A percentile compares a stretch with the other conserved stretches of the same genome.
These are phyloP conservation scores for Naganishia friedmannii DNA, from an alignment of 768 basidiomycete species.

Conservation along the genomic window DNA sequence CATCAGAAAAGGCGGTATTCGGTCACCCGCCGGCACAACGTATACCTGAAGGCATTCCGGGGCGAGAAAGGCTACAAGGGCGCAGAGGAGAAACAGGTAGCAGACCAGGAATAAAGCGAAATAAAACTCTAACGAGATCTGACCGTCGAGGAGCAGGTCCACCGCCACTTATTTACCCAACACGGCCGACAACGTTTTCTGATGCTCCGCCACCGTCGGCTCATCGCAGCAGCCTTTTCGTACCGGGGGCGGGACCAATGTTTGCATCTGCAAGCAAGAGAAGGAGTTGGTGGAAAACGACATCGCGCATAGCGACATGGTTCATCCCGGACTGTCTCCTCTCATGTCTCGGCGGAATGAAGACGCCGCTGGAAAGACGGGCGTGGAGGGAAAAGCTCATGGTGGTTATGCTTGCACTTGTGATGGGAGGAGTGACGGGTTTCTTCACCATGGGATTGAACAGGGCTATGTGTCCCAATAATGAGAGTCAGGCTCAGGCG, in stretches of 20 bases:
- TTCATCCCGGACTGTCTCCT: slow-evolving; percentile 80
- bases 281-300: slow-evolving; percentile 70
- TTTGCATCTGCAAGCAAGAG: slow-evolving; percentile 32
- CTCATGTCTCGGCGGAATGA: slow-evolving; percentile 75
- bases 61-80: neutral
- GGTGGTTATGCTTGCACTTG: slow-evolving; percentile 76
- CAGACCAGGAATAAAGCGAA: slow-evolving; percentile 56
- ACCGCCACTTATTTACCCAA: slow-evolving; percentile 87
- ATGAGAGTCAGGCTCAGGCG: slow-evolving; percentile 37
- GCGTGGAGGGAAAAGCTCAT: slow-evolving; percentile 98
- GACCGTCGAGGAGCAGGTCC: slow-evolving; percentile 92
- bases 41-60: neutral
- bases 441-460: slow-evolving; percentile 94
- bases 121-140: slow-evolving; percentile 93
- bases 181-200: slow-evolving; percentile 53
- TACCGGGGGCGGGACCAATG: slow-evolving; percentile 32
- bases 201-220: slow-evolving; percentile 44
- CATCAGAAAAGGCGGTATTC: neutral
- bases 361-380: slow-evolving; percentile 71
- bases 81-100: too few relatives aligned
- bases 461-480: slow-evolving; percentile 78
- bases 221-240: slow-evolving; percentile 32
- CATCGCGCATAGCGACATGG: slow-evolving; percentile 74
- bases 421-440: slow-evolving; percentile 75
- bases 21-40: neutral